These are phyloP conservation scores for Prunus padus DNA, from an alignment of 306 rosid species.

Conservation along the genomic window DNA sequence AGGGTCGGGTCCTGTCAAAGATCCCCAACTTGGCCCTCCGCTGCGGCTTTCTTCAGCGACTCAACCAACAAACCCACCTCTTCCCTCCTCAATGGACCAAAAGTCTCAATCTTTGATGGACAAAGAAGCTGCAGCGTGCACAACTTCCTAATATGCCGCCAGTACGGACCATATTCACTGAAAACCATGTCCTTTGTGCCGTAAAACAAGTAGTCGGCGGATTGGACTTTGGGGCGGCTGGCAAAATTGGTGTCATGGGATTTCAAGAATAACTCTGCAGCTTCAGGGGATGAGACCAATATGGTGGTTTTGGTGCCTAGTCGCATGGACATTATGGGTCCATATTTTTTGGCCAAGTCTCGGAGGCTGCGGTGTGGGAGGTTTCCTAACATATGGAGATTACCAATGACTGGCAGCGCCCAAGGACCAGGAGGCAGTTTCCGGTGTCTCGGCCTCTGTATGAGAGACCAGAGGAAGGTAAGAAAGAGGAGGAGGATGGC, in stretches of 20 bases:
- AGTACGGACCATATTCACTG: conserved; percentile 19
- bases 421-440: conserved; percentile 10
- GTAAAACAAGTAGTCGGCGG: conserved; percentile 15
- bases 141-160: conserved; percentile 37
- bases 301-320: conserved; percentile 36
- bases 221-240: conserved; percentile 1
- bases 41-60: neutral
- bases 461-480: neutral
- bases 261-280: conserved; percentile 8
- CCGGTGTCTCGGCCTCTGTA: neutral
- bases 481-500: neutral
- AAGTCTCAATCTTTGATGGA: neutral
- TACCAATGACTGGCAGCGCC: neutral
- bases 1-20: no score
- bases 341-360: conserved; percentile 35
- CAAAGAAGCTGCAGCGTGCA: conserved; percentile 25
- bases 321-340: conserved; percentile 41
- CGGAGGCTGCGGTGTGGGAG: conserved; percentile 28
- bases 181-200: conserved; percentile 19
- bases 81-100: neutral
- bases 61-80: neutral
- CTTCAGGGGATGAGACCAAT: conserved; percentile 15
- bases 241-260: conserved; percentile 1
- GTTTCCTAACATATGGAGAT: conserved; percentile 7
- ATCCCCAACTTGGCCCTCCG: conserved; percentile 23